phyloP scores from a whole-genome alignment of 768 basidiomycete species.

The Boletus rubropictus region DNA sequence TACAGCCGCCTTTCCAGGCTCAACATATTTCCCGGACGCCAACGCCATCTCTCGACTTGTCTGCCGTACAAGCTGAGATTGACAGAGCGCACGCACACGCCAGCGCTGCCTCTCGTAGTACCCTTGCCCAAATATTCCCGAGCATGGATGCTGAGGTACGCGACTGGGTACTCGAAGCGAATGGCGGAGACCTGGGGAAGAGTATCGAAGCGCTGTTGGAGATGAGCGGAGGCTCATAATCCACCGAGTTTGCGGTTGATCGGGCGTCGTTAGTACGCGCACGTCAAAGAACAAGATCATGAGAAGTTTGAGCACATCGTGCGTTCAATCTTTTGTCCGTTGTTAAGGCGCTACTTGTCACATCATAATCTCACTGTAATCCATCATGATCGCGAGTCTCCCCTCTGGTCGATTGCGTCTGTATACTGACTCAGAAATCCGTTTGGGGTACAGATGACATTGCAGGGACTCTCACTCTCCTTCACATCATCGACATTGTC shows the following conservation, averaged over 20 bases:
- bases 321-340: background rate
- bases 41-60: conserved; percentile 63
- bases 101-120: conserved; percentile 64
- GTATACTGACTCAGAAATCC: background rate
- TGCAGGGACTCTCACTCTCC: background rate
- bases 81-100: conserved; percentile 74
- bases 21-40: conserved; percentile 64
- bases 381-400: background rate
- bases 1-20: conserved; percentile 40
- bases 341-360: background rate
- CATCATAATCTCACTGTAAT: background rate
- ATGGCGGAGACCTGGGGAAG: conserved; percentile 80
- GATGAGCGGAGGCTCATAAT: conserved; percentile 42
- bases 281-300: background rate
- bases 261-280: background rate
- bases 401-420: background rate
- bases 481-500: background rate
- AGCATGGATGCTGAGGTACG: conserved; percentile 74
- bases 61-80: conserved; percentile 68
- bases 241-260: background rate
- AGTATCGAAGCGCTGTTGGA: conserved; percentile 85
- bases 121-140: conserved; percentile 87
- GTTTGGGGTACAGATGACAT: background rate
- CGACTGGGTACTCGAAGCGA: conserved; percentile 86
- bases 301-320: background rate